Evolutionary conservation across 306 rosid genomes (phyloP), one percentile per base, ranked within the genome.

Genomic region (Amphicarpaea edgeworthii): DNA sequence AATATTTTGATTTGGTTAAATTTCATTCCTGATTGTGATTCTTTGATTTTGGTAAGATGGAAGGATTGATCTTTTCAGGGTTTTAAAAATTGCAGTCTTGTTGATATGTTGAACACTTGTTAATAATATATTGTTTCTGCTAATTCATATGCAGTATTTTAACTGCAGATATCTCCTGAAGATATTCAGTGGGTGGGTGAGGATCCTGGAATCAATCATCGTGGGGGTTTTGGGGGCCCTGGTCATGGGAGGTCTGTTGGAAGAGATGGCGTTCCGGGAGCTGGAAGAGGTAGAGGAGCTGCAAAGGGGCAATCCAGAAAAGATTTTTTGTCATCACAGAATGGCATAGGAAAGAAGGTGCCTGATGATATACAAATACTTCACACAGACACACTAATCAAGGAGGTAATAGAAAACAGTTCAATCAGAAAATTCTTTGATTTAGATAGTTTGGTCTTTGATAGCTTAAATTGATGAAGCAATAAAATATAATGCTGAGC

Each of bases 151-250:
- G 72, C 76, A 68, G 86, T 77, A 45, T 76, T 82, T 62, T 83
- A 49, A 77, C 70, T 63, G 86, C 88, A 94, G 98, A 94, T 94
- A 78, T 87, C 96, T 77, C 89, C 91, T 0, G 90, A 85, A 79
- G 98, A 94, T 88, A 87, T 94, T 77, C 98, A 90, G 70, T 94
- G 97, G 98, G 97, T 91, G 0, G 97, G 84, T 5, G 96, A 88
- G 73, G 97, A 91, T 82, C 96, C 96, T 62, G 97, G 94, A 73
- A 87, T 90, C 81, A 86, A 89, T 64, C 91, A 76, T 68, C 91
- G 90, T 57, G 93, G 91, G 57, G 86, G 87, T 79, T 82, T 85
- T 41, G 84, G 82, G 54, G 91, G 89, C 65, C 74, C 92, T 58
- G 89, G 91, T 81, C 96, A 59, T 86, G 98, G 88, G 63, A 77